Evolutionary conservation across 2,329 filamentous ascomycete species (phyloP).

Genomic region (Neurospora sp.): DNA sequence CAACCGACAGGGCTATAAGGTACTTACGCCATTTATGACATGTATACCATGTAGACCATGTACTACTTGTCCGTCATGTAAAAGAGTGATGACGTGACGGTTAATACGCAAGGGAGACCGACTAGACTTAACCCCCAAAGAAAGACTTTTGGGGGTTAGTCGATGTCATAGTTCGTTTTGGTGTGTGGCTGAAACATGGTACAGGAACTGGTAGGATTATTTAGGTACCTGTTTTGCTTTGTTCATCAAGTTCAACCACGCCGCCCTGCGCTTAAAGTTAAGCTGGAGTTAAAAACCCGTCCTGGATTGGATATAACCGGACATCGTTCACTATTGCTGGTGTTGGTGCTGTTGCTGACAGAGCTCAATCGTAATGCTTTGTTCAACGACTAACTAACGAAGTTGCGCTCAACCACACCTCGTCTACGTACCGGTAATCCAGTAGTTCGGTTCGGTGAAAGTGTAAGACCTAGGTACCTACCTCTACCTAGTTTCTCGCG

Average conservation of each 20-base stretch:
- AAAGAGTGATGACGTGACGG: background rate
- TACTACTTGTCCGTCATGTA: background rate
- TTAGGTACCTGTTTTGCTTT: background rate
- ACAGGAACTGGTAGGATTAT: too few relatives aligned
- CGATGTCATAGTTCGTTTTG: background rate
- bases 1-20: background rate
- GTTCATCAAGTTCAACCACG: too few relatives aligned
- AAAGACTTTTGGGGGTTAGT: background rate
- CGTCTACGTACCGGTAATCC: background rate
- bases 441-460: background rate
- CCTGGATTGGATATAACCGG: background rate
- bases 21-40: background rate
- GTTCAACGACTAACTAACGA: background rate
- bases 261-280: too few relatives aligned
- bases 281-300: background rate
- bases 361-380: background rate
- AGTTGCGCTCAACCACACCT: background rate
- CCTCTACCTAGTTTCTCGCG: too few relatives aligned
- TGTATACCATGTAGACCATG: background rate
- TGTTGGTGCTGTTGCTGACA: background rate
- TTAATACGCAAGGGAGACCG: background rate
- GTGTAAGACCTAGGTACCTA: too few relatives aligned
- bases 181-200: background rate
- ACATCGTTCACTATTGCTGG: too few relatives aligned
- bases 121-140: too few relatives aligned